Base-by-base conservation (phyloP, 2,329 filamentous ascomycete genomes). In the Drechmeria coniospora region DNA sequence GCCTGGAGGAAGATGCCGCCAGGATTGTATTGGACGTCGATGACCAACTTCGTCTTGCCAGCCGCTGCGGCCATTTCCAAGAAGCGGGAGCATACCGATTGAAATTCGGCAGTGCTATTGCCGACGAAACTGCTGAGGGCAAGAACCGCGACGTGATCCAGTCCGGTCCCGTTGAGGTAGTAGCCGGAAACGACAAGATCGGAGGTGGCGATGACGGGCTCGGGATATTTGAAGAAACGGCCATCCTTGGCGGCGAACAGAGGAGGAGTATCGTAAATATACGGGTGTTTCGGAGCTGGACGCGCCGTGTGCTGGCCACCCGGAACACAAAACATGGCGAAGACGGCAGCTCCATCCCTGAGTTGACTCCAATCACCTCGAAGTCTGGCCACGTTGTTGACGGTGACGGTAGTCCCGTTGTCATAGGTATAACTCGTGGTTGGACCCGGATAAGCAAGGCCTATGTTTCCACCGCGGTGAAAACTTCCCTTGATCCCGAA, bases 371-470 rank as follows among this genome's bases (percentile, higher is more conserved):
- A 40, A 21, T 47, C 32, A 4, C 36, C 34, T 11, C 39, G 38
- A 23, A 55, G 41, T 1, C 27, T 27, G 3, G 53, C 50, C 7
- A 37, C 37, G 23, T 55, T 55, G 27, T 47, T 38, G 5, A 46
- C 31, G 1, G 41, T 42, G 9, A 40, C 16, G n/a, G n/a, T n/a
- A 20, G 35, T 39, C 6, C 47, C 52, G 26, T 53, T 54, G 19
- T 39, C 44, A 25, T 53, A 57, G 3, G 47, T 49, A 4, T 56
- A 29, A 1, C 43, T 53, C 0, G 51, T 55, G 28, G 39, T 49
- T 25, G 45, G 32, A 13, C 53, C 52, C 5, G 31, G 41, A 30
- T 49, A 49, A 22, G 45, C 27, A n/a, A 36, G 27, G n/a, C 30
- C 28, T 15, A 31, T 29, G 25, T 50, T 49, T n/a, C n/a, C n/a